Base-by-base conservation (phyloP, 305 asterid genomes). In the Salvia sclarea region DNA sequence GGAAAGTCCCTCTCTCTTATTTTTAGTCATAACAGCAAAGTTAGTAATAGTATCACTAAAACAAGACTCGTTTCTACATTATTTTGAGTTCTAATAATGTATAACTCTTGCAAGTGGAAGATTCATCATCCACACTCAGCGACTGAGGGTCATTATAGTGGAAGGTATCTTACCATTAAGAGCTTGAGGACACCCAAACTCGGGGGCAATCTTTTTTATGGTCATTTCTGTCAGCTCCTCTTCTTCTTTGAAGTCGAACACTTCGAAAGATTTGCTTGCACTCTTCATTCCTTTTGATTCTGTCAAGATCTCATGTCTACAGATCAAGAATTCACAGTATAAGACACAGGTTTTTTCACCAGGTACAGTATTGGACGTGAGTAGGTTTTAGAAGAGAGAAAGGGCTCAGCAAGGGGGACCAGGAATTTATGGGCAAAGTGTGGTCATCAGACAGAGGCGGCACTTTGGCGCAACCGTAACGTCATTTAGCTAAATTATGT, bases 201-300 rank as follows among this genome's bases (percentile, higher is more conserved):
- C 71, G 49, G 68, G 61, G 25, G 76, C 7, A 40, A 66, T 33
- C 61, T 47, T 65, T 14, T 48, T 53, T 1, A 49, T 75, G 1
- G 78, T 16, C 73, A 61, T 62, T 64, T 70, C 75, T 7, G 66
- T 28, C 64, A 17, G 74, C 71, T 69, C 78, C 6, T 69, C 81
- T 52, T 82, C 82, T 22, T 62, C 76, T 61, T 65, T 70, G 69
- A 82, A 82, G 61, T 79, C 84, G 66, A 79, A 79, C 25, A 72
- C 79, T 16, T 79, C 83, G 6, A 79, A n/a, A 41, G 82, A 65
- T 61, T 82, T 76, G 52, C 49, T 44, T 33, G 68, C 68, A 64
- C 41, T 58, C 64, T 71, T 75, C 84, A 72, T 79, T 49, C 61
- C 74, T 49, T 35, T 30, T 35, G 73, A 52, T 58, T 72, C 70